Base-by-base conservation (phyloP, 2,329 filamentous ascomycete species). In the Penicillium sp. region DNA sequence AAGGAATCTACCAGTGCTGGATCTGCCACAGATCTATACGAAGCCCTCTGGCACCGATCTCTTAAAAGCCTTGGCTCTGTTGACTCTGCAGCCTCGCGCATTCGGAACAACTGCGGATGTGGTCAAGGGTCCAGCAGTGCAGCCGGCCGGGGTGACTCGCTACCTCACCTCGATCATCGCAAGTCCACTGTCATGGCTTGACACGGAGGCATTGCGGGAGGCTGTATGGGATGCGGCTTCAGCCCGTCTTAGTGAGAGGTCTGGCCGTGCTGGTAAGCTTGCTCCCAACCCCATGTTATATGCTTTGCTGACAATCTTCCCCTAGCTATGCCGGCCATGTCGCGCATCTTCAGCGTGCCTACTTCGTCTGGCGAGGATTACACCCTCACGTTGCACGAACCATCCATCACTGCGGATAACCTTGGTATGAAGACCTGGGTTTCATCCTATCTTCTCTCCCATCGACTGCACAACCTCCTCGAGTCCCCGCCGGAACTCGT, bases 341-440 rank as follows among this genome's bases (percentile, higher is more conserved):
- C 75, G 37, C 75, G 84, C 34, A 72, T 70, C 9, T 86, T 87
- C 64, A 68, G 59, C 6, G 79, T 87, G 34, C 77, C 79, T 22
- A 63, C 61, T 22, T 61, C 69, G 11, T 65, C 67, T 9, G 64
- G 62, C 27, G 61, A 63, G 23, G 66, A 72, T 1, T 77, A 89
- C 56, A 77, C 84, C 37, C 73, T 98, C 41, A 77, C 78, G 28
- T 81, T 98, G 31, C 79, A 88, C 46, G 93, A 98, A 65, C 93
- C 93, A 1, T 84, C 89, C 0, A 74, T 97, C 46, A 95, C 88
- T 0, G 86, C 86, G 6, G 91, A 96, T 67, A 86, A 87, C 49
- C 75, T 97, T 14, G 93, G 93, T 1, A 77, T 94, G 66, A 97
- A 98, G 69, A 98, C 93, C 0, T 97, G 93, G 93, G 88, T 87